Conservation (phyloP, 192 early-diverging fungal genomes). For the Backusella australiensis region DNA sequence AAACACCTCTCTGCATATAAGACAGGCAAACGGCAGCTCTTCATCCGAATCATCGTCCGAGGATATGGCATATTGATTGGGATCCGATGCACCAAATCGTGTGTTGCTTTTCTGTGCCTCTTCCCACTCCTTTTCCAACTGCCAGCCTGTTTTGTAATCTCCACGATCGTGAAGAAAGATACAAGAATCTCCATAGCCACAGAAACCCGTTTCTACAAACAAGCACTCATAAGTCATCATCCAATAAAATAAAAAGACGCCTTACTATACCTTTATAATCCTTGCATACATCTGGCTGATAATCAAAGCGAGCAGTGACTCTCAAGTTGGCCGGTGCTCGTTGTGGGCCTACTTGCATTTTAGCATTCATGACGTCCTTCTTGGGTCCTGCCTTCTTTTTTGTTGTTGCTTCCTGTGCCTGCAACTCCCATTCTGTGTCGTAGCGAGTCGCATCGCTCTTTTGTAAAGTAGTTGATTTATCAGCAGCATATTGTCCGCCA, state of each 20-base stretch:
- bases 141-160: slow-evolving; percentile 96
- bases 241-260: slow-evolving; percentile 17
- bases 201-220: slow-evolving; percentile 75
- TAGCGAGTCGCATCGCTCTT: slow-evolving; percentile 40
- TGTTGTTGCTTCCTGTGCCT: slow-evolving; percentile 34
- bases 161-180: slow-evolving; percentile 97
- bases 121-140: slow-evolving; percentile 98
- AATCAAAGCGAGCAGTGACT: slow-evolving; percentile 87
- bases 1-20: slow-evolving; percentile 90
- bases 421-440: slow-evolving; percentile 45
- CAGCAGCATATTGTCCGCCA: slow-evolving; percentile 27
- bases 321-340: slow-evolving; percentile 69
- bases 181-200: slow-evolving; percentile 98
- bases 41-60: slow-evolving; percentile 63
- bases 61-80: slow-evolving; percentile 45
- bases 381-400: slow-evolving; percentile 29
- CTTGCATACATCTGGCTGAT: slow-evolving; percentile 98
- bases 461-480: slow-evolving; percentile 26
- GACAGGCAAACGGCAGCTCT: slow-evolving; percentile 92
- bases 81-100: slow-evolving; percentile 48
- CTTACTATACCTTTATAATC: slow-evolving; percentile 84
- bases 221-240: background rate
- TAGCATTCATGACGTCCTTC: slow-evolving; percentile 37
- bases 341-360: slow-evolving; percentile 71
- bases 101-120: slow-evolving; percentile 64